Evolutionary conservation across 352 stramenopile genomes (phyloP).

Genomic region (Thalassiosira mediterranea): DNA sequence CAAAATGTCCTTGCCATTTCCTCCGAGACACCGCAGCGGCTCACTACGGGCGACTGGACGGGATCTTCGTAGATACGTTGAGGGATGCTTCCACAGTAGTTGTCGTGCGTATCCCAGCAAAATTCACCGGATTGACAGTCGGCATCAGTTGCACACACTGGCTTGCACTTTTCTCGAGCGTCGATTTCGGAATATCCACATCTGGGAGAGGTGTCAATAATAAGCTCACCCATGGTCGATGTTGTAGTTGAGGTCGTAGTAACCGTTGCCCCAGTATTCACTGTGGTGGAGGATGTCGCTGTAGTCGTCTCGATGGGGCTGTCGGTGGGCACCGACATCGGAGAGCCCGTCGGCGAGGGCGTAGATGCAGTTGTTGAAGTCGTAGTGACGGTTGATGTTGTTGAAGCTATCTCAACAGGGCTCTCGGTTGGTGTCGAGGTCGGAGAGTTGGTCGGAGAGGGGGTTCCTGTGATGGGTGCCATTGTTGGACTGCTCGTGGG

Average conservation of each 20-base stretch:
- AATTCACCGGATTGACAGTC: slow-evolving; percentile 46
- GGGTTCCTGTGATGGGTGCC: neutral
- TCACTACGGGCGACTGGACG: slow-evolving; percentile 16
- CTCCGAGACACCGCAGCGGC: slow-evolving; percentile 41
- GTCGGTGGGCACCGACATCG: slow-evolving; percentile 7
- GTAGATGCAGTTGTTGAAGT: slow-evolving; percentile 2
- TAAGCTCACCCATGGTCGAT: slow-evolving; percentile 18
- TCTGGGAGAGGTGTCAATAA: slow-evolving; percentile 23
- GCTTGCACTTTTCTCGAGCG: slow-evolving; percentile 40
- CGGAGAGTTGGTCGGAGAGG: neutral
- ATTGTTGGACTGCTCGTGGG: neutral
- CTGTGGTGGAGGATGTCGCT: slow-evolving; percentile 19
- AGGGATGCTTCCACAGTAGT: slow-evolving; percentile 54
- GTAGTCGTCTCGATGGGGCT: neutral
- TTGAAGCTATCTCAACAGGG: neutral
- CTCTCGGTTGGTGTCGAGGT: neutral
- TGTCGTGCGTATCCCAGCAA: slow-evolving; percentile 53
- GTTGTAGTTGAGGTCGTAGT: slow-evolving; percentile 15
- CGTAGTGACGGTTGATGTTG: neutral
- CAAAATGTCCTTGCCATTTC: slow-evolving; percentile 47
- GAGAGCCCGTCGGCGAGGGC: neutral
- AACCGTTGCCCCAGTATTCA: slow-evolving; percentile 5
- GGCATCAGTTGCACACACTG: slow-evolving; percentile 22
- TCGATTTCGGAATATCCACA: slow-evolving; percentile 48
- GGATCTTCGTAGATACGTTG: slow-evolving; percentile 36